These are phyloP conservation scores for Melampsora larici-populina DNA, from an alignment of 1,284 basidiomycete genomes.

Conservation along the genomic window DNA sequence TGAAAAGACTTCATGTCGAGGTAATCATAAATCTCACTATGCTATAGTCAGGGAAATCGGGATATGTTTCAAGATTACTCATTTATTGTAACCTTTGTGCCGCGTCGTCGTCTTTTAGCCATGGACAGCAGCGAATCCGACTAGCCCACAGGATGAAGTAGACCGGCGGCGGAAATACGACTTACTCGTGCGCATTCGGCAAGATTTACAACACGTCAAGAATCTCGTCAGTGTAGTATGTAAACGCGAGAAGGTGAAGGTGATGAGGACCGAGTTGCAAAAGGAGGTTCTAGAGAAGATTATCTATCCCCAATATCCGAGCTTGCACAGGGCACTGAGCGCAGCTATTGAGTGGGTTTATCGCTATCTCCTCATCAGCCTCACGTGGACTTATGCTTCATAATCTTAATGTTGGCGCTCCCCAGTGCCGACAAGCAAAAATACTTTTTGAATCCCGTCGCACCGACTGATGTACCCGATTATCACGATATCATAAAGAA, in stretches of 20 bases:
- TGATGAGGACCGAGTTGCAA: conserved; percentile 68
- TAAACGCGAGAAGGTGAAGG: conserved; percentile 80
- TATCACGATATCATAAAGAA: conserved; percentile 81
- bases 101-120: conserved; percentile 58
- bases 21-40: conserved; percentile 48
- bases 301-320: conserved; percentile 67
- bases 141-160: conserved; percentile 70
- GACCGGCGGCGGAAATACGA: conserved; percentile 82
- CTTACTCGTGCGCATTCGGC: conserved; percentile 69
- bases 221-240: conserved; percentile 69
- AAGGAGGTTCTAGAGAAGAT: conserved; percentile 65
- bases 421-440: conserved; percentile 69
- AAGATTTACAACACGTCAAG: conserved; percentile 73
- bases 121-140: conserved; percentile 78
- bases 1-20: conserved; percentile 91
- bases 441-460: conserved; percentile 79
- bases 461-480: conserved; percentile 74
- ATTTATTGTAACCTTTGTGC: not conserved
- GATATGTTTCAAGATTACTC: not conserved
- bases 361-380: not conserved
- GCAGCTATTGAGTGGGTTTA: conserved; percentile 66
- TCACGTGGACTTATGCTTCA: not conserved
- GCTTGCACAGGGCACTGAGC: conserved; percentile 67
- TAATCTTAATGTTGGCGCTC: conserved; percentile 33
- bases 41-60: not conserved